Evolutionary conservation across 2,329 filamentous ascomycete genomes (phyloP).

Genomic region (Stagonosporopsis cucurbitacearum): DNA sequence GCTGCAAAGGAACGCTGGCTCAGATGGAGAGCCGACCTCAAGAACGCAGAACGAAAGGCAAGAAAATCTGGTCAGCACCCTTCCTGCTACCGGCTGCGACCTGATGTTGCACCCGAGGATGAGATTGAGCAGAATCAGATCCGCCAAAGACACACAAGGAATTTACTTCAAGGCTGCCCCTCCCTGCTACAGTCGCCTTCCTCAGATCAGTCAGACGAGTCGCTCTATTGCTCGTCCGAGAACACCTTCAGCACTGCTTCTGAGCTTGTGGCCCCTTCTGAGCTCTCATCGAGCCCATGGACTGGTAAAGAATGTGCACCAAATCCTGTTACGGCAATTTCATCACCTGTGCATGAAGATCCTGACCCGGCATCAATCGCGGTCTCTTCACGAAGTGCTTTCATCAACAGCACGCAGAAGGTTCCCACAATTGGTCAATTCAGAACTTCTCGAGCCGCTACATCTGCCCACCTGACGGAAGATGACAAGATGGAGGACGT

Average conservation of each 20-base stretch:
- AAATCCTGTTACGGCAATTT: conserved; percentile 27
- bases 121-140: conserved; percentile 25
- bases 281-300: conserved; percentile 29
- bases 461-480: conserved; percentile 20
- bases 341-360: conserved; percentile 7
- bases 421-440: conserved; percentile 43
- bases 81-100: conserved; percentile 36
- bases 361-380: conserved; percentile 25
- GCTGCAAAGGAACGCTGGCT: conserved; percentile 79
- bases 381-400: conserved; percentile 49
- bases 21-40: conserved; percentile 77
- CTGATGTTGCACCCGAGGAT: conserved; percentile 33
- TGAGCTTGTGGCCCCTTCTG: conserved; percentile 23
- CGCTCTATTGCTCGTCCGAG: conserved; percentile 22
- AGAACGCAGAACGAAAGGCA: conserved; percentile 62
- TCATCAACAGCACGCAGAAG: conserved; percentile 53
- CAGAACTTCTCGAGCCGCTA: conserved; percentile 8
- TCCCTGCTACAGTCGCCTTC: conserved; percentile 23
- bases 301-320: conserved; percentile 21
- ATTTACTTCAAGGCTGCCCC: conserved; percentile 31
- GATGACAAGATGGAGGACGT: conserved; percentile 37
- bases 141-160: conserved; percentile 48
- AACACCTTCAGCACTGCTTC: conserved; percentile 22
- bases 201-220: conserved; percentile 34
- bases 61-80: conserved; percentile 38